These are phyloP conservation scores for Syzygium oleosum DNA, from an alignment of 345 rosid species.

Conservation along the genomic window DNA sequence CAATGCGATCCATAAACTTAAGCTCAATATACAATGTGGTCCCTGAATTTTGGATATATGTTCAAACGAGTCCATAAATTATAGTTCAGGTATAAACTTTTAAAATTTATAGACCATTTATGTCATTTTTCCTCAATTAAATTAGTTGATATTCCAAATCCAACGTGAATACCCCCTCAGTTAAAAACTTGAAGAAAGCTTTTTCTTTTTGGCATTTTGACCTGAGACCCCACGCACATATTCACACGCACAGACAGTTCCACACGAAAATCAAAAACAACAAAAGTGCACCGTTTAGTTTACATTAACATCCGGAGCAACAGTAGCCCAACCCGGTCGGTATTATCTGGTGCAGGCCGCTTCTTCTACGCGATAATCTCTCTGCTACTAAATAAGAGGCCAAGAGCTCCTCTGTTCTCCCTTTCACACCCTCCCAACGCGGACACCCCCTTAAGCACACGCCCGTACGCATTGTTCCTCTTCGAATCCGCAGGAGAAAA, in stretches of 20 bases:
- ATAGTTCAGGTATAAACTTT: too few species aligned
- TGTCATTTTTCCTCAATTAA: neutral
- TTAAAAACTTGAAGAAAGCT: neutral
- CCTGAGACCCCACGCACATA: neutral
- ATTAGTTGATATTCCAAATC: neutral
- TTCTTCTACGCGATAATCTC: neutral
- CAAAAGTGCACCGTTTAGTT: neutral
- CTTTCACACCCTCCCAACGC: neutral
- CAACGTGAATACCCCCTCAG: neutral
- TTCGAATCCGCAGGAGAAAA: neutral
- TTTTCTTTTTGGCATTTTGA: neutral
- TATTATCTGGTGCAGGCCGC: neutral
- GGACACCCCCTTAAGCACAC: neutral
- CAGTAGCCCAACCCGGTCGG: neutral
- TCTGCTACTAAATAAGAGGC: neutral
- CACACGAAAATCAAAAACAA: neutral
- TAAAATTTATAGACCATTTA: too few species aligned
- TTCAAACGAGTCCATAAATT: too few species aligned
- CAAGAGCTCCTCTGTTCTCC: neutral
- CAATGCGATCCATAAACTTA: too few species aligned
- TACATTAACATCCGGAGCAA: neutral
- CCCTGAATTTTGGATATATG: too few species aligned
- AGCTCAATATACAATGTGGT: too few species aligned
- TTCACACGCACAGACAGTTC: neutral
- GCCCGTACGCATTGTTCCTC: neutral